Evolutionary conservation across 768 basidiomycete genomes (phyloP).

Genomic region (Leccinum subgranulosum): DNA sequence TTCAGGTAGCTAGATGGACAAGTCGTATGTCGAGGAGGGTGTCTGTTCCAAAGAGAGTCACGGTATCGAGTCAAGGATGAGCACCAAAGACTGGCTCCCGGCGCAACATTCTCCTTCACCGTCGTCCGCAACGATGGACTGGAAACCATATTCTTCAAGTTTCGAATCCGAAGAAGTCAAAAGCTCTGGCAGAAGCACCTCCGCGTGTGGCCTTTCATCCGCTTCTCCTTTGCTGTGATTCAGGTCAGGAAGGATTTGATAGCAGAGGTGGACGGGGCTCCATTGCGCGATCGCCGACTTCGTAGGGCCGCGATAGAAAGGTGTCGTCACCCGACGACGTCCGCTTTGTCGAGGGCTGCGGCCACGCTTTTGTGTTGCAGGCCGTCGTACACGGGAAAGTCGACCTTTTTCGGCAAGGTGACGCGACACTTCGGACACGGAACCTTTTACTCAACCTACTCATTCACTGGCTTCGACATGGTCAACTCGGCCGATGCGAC

Average conservation of each 20-base stretch:
- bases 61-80: too few relatives aligned
- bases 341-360: background rate
- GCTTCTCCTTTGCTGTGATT: background rate
- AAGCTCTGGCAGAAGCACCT: background rate
- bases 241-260: background rate
- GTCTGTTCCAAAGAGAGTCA: background rate
- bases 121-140: background rate
- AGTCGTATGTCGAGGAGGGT: background rate
- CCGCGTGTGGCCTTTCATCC: background rate
- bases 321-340: background rate
- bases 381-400: background rate
- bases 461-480: constrained; percentile 33
- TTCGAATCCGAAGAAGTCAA: background rate
- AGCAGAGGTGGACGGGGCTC: background rate
- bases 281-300: background rate
- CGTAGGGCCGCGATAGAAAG: background rate
- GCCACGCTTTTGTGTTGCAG: background rate
- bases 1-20: background rate
- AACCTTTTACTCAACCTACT: background rate
- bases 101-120: background rate
- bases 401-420: constrained; percentile 8
- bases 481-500: constrained; percentile 39
- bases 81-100: background rate
- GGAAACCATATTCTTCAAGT: background rate
- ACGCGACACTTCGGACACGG: background rate